Conservation (phyloP, 2,329 filamentous ascomycete genomes). For the Calonectria pauciramosa region DNA sequence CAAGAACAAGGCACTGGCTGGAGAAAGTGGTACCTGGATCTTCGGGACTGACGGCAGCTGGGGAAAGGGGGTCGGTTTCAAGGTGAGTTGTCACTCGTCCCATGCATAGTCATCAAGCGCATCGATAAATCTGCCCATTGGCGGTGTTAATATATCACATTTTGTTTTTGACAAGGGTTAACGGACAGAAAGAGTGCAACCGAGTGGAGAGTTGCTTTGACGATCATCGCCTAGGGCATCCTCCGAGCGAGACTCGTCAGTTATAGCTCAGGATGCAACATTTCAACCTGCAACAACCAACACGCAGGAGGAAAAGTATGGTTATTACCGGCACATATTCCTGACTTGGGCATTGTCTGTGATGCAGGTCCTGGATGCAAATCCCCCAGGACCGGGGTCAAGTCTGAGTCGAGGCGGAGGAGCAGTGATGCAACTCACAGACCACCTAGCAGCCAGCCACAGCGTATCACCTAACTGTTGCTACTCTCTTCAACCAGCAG, state of each 20-base stretch:
- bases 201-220: conserved; percentile 1
- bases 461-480: not conserved
- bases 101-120: conserved; percentile 21
- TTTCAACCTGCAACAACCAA: not conserved
- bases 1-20: not conserved
- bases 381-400: conserved; percentile 29
- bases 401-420: not conserved
- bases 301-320: not conserved
- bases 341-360: conserved; percentile 29
- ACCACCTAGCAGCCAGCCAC: not conserved
- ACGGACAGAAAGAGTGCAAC: not conserved
- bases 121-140: conserved; percentile 1
- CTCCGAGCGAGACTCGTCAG: not conserved
- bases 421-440: not conserved
- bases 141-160: not conserved
- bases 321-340: not conserved
- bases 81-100: conserved; percentile 24
- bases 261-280: not conserved
- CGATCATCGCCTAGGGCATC: conserved; percentile 1
- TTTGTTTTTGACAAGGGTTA: conserved; percentile 8
- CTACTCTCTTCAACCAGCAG: not conserved
- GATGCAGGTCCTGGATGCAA: conserved; percentile 42
- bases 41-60: not conserved
- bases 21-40: conserved; percentile 14
- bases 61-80: conserved; percentile 5